A percentile compares a stretch with the other conserved stretches of the same genome.
Conservation (phyloP, 148 eudicot species). For the Cornus kousa region DNA sequence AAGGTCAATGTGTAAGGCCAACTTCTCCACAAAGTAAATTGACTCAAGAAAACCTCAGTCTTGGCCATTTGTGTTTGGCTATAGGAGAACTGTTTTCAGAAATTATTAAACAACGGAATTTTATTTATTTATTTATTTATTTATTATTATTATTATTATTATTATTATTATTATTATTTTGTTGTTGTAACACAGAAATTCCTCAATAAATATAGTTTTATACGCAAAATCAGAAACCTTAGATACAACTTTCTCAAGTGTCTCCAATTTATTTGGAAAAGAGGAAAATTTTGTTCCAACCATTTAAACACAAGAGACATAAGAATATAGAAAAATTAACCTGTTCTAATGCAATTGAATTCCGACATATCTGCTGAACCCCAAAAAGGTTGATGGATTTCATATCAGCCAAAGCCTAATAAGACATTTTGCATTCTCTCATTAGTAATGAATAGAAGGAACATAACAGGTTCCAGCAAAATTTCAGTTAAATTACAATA, state of each 20-base stretch:
- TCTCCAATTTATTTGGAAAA: neutral
- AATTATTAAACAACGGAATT: too few relatives aligned
- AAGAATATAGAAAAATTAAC: conserved; percentile 30
- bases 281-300: neutral
- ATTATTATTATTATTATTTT: too few relatives aligned
- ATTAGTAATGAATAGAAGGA: neutral
- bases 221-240: too few relatives aligned
- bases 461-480: neutral
- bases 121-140: too few relatives aligned
- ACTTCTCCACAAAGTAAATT: neutral
- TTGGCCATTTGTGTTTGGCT: neutral
- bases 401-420: conserved; percentile 89
- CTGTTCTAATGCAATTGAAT: conserved; percentile 97
- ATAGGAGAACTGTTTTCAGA: too few relatives aligned
- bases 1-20: neutral
- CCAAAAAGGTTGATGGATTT: conserved; percentile 92
- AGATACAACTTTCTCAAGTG: too few relatives aligned
- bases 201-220: too few relatives aligned
- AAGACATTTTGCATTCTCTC: conserved; percentile 6
- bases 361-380: conserved; percentile 97
- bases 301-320: neutral
- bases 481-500: conserved; percentile 8
- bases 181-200: too few relatives aligned
- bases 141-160: too few relatives aligned
- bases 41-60: neutral